Evolutionary conservation across 345 rosid genomes (phyloP), one percentile per base, ranked within the genome.

Genomic region (Eucalyptus camaldulensis): DNA sequence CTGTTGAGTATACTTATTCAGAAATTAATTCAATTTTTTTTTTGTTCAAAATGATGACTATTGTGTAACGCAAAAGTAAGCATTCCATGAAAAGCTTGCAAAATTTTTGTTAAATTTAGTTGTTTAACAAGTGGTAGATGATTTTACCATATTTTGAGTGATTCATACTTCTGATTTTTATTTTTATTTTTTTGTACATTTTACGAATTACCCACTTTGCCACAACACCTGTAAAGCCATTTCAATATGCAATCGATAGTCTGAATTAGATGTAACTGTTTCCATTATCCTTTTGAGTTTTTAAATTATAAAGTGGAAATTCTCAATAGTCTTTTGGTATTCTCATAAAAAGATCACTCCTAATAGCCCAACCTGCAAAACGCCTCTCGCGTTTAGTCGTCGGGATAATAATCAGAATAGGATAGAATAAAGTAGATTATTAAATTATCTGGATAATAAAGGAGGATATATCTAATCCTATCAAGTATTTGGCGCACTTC

Each of bases 331-430:
- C 76, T 14, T 65, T 65, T 65, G 17, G 76, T 33, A 65, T 65
- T n/a, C 16, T 13, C 19, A 65, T 6, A 13, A n/a, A n/a, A 65
- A n/a, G 6, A 65, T 7, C 37, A n/a, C 15, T n/a, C 8, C 37
- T n/a, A 7, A n/a, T 65, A 65, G 10, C 37, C 10, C 37, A 15
- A 65, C 10, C 1, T 0, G 6, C 37, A 49, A 49, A 49, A 49
- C 3, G 1, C 0, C 51, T 49, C 3, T 2, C 5, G 3, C 3
- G 7, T 49, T 49, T 49, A 1, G 0, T 49, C 1, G 0, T 49
- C 0, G 7, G 6, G 51, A 49, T 49, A 49, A 49, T 49, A 49
- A 49, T 49, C 0, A 2, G 1, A 6, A 49, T 13, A 49, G 0
- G 7, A 5, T 49, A 13, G 1, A 0, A 49, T 49, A 14, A 49